Evolutionary conservation across 192 early-diverging fungal genomes (phyloP), one percentile per base, ranked within the genome.

Genomic region (Backusella tuberculispora): DNA sequence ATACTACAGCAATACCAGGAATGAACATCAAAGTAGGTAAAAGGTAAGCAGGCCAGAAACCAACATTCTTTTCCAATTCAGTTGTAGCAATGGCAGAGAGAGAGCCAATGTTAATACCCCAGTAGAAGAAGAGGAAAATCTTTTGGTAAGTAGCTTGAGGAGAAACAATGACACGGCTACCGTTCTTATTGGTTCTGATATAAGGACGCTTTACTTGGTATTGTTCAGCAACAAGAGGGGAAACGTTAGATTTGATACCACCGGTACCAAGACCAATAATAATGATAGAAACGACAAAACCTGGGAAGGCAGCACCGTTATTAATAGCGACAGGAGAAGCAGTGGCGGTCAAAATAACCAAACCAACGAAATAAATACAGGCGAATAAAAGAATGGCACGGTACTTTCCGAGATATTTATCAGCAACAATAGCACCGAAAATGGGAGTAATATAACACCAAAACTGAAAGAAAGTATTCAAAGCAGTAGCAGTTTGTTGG

Each of bases 41-140:
- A 48, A 88, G 73, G 76, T 81, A 92, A 17, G 90, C 89, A 17
- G 85, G 66, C 72, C 88, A 83, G 74, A 88, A 91, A 50, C 83
- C 83, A 69, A 82, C 70, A 78, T 88, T 77, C 79, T 88, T 89
- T 66, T 89, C 89, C 0, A 88, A 65, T 72, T 74, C 85, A 72
- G 85, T 88, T 50, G 76, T 88, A 37, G 81, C 84, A 64, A 83
- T 89, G 71, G 85, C 85, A 76, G 79, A 88, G 63, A 93, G 82
- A 34, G 87, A 84, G 43, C 92, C 92, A 38, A 92, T 21, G 75
- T 92, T 92, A 73, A 93, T 91, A 45, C 88, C 83, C 84, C 85
- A 88, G 82, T 96, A 96, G 80, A 96, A 96, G 89, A 88, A 92
- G 79, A 90, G 90, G 83, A 93, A 95, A 68, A 95, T 90, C 14